Base-by-base conservation (phyloP, 352 stramenopile genomes). In the Globisporangium iwayamae region DNA sequence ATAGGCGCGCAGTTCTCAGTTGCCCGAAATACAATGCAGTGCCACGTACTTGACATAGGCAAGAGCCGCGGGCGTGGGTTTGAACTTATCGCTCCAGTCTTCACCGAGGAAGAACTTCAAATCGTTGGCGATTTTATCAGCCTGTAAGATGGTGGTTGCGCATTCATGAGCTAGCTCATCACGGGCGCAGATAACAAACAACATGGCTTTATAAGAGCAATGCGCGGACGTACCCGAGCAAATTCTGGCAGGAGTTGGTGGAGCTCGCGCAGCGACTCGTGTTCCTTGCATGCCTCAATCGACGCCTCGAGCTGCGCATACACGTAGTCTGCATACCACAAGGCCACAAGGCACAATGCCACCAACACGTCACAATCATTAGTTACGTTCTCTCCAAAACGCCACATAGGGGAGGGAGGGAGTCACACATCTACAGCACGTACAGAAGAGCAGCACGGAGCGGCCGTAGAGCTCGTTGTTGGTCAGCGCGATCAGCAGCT, bases 391-490 rank as follows among this genome's bases (percentile, higher is more conserved):
- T n/a, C 48, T 18, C 14, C 41, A 47, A 47, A 20, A 47, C 16
- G 16, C 13, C 41, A 57, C 18, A 7, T 2, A 28, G 30, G 45
- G 18, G 7, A 47, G 28, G 9, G 3, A n/a, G 25, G 25, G 25
- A 28, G 25, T 28, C 32, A 25, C 56, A 46, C 16, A 30, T 9
- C n/a, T 2, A 38, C 22, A 38, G n/a, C 1, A 81, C 83, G 47
- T 67, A 91, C 83, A 91, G 65, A 91, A 89, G 38, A 89, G 72
- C 69, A 90, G 70, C 51, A 91, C 51, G 3, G 79, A 74, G 25
- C 77, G 83, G 20, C 83, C 83, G 46, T 91, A 91, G 55, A 90
- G 69, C 41, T 80, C 53, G 36, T 79, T 83, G 70, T 87, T 79
- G 14, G 78, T 91, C 18, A 91, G 69, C 36, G 80, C 73, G 46